These are phyloP conservation scores for Testicularia cyperi DNA, from an alignment of 1,284 basidiomycete species.

Conservation along the genomic window DNA sequence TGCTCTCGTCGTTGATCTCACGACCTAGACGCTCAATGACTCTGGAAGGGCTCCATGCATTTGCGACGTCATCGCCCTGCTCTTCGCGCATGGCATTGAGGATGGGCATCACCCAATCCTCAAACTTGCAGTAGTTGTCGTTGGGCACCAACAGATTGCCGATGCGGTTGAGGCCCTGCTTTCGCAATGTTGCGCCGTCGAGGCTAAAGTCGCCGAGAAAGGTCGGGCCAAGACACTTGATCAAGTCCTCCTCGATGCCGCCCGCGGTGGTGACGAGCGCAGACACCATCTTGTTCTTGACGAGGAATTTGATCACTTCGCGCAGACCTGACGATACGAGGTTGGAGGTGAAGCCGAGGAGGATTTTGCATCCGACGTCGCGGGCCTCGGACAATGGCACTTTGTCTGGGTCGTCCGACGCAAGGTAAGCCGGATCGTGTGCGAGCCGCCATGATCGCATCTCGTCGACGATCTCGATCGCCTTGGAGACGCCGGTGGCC, in stretches of 20 bases:
- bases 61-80: conserved; percentile 70
- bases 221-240: conserved; percentile 95
- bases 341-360: conserved; percentile 98
- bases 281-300: conserved; percentile 86
- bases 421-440: conserved; percentile 25
- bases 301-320: conserved; percentile 88
- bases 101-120: conserved; percentile 96
- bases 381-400: conserved; percentile 63
- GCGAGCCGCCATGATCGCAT: conserved; percentile 65
- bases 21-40: conserved; percentile 89
- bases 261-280: conserved; percentile 96
- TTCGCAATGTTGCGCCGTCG: conserved; percentile 82
- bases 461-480: conserved; percentile 83
- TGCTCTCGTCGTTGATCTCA: conserved; percentile 92
- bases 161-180: conserved; percentile 87
- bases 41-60: conserved; percentile 84
- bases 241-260: conserved; percentile 97
- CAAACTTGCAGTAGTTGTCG: conserved; percentile 98
- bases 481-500: conserved; percentile 83
- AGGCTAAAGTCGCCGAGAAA: conserved; percentile 86
- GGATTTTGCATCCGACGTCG: conserved; percentile 77
- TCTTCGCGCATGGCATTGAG: conserved; percentile 88
- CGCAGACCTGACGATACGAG: conserved; percentile 95
- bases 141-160: conserved; percentile 98
- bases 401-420: conserved; percentile 35